Percentiles rank a stretch among this genome's conserved stretches.
These are phyloP conservation scores for Gossypium arboreum DNA, from an alignment of 345 rosid species.

Conservation along the genomic window DNA sequence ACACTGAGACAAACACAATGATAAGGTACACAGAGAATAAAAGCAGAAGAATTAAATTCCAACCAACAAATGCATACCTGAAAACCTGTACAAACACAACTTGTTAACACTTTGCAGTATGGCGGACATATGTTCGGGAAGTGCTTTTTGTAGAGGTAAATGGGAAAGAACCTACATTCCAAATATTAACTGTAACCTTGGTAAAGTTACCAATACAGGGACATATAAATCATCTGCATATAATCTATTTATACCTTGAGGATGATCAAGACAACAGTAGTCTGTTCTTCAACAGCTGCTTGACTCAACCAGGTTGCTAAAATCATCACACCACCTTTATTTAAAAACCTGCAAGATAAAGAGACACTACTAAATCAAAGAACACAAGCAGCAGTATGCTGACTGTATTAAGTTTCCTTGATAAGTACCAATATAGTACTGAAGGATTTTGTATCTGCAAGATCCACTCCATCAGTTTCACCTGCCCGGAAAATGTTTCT, in stretches of 20 bases:
- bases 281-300: slow-evolving; percentile 89
- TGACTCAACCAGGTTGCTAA: slow-evolving; percentile 90
- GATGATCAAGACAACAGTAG: slow-evolving; percentile 61
- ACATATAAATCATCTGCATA: background rate
- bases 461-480: slow-evolving; percentile 90
- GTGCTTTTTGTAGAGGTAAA: slow-evolving; percentile 84
- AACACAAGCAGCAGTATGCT: background rate
- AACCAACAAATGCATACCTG: slow-evolving; percentile 63
- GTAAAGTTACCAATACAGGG: slow-evolving; percentile 17
- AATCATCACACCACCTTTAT: slow-evolving; percentile 87
- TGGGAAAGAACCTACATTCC: slow-evolving; percentile 74
- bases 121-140: slow-evolving; percentile 90
- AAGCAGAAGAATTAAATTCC: background rate
- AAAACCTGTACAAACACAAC: slow-evolving; percentile 67
- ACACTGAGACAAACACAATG: background rate
- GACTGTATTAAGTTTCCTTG: slow-evolving; percentile 12
- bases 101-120: slow-evolving; percentile 82
- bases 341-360: slow-evolving; percentile 63
- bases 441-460: slow-evolving; percentile 73
- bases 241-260: slow-evolving; percentile 45
- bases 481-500: slow-evolving; percentile 90
- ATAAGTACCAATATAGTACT: slow-evolving; percentile 65
- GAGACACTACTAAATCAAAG: slow-evolving; percentile 19
- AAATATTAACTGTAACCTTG: slow-evolving; percentile 15
- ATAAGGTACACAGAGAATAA: background rate